Conservation (phyloP, 805 yeast genomes). For the Metschnikowia reukaufii region DNA sequence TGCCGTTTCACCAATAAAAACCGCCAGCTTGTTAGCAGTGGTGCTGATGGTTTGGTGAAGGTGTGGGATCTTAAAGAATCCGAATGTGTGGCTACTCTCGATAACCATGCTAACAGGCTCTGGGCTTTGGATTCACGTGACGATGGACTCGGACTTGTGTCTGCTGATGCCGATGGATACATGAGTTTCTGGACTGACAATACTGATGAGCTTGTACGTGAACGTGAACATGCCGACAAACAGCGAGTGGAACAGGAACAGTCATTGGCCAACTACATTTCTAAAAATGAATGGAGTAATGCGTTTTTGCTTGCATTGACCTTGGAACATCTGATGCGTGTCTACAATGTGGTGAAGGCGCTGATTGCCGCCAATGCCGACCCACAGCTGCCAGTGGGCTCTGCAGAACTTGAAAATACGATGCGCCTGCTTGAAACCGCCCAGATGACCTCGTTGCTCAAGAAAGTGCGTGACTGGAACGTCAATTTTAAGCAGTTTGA, state of each 20-base stretch:
- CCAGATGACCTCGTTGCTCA: conserved; percentile 60
- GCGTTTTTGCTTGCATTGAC: conserved; percentile 86
- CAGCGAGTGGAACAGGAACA: conserved; percentile 83
- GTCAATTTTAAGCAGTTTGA: conserved; percentile 79
- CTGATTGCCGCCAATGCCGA: conserved; percentile 55
- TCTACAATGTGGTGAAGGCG: conserved; percentile 72
- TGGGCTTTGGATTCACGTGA: conserved; percentile 79
- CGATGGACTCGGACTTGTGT: conserved; percentile 68
- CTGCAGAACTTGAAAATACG: conserved; percentile 59
- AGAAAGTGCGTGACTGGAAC: conserved; percentile 92
- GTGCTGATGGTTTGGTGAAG: conserved; percentile 94
- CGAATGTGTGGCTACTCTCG: conserved; percentile 81
- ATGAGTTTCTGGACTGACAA: conserved; percentile 87
- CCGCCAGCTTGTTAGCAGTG: conserved; percentile 70
- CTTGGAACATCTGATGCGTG: conserved; percentile 85
- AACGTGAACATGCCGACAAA: conserved; percentile 51
- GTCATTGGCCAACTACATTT: conserved; percentile 70
- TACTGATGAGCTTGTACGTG: conserved; percentile 68
- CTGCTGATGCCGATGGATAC: conserved; percentile 95
- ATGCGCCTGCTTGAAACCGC: conserved; percentile 58
- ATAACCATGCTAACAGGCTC: conserved; percentile 88
- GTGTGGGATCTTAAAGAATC: conserved; percentile 74
- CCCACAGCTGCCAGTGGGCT: conserved; percentile 52
- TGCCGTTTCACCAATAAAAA: conserved; percentile 66
- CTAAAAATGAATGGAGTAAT: conserved; percentile 75